phyloP scores from a whole-genome alignment of 805 yeast genomes.

The Metschnikowia shivogae region DNA sequence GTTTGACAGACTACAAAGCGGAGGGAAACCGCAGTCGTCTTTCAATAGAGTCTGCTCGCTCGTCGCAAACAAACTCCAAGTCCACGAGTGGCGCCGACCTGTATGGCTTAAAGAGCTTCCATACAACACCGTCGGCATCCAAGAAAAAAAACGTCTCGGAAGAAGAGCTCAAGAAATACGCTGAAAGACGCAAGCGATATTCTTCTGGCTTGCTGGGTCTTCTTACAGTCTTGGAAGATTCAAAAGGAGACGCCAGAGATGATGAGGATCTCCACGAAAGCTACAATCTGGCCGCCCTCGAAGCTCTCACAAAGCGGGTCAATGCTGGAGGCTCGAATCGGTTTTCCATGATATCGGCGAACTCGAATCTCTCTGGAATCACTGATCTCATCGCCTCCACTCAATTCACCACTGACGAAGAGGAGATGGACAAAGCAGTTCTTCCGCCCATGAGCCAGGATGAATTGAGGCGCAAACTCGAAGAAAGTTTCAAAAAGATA shows the following conservation, averaged over 20 bases:
- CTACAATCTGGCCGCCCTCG: constrained; percentile 35
- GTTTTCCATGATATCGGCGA: constrained; percentile 49
- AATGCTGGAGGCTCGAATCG: constrained; percentile 38
- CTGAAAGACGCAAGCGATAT: constrained; percentile 23
- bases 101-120: constrained; percentile 32
- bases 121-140: constrained; percentile 20
- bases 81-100: constrained; percentile 17
- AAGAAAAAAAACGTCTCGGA: constrained; percentile 24
- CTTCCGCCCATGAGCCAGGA: constrained; percentile 22
- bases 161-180: constrained; percentile 1
- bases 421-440: constrained; percentile 12
- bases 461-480: constrained; percentile 31
- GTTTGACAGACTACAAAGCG: constrained; percentile 23
- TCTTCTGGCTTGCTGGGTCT: constrained; percentile 39
- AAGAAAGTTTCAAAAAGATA: constrained; percentile 36
- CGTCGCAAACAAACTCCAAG: constrained; percentile 17
- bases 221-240: constrained; percentile 38
- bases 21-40: constrained; percentile 8
- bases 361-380: constrained; percentile 44
- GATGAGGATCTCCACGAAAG: constrained; percentile 20
- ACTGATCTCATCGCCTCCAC: constrained; percentile 46
- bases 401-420: constrained; percentile 37
- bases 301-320: constrained; percentile 28
- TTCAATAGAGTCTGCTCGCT: constrained; percentile 6
- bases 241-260: constrained; percentile 1